A percentile compares a stretch with the other conserved stretches of the same genome.
These are phyloP conservation scores for Zygosaccharomyces lentus DNA, from an alignment of 805 yeast genomes.

Conservation along the genomic window DNA sequence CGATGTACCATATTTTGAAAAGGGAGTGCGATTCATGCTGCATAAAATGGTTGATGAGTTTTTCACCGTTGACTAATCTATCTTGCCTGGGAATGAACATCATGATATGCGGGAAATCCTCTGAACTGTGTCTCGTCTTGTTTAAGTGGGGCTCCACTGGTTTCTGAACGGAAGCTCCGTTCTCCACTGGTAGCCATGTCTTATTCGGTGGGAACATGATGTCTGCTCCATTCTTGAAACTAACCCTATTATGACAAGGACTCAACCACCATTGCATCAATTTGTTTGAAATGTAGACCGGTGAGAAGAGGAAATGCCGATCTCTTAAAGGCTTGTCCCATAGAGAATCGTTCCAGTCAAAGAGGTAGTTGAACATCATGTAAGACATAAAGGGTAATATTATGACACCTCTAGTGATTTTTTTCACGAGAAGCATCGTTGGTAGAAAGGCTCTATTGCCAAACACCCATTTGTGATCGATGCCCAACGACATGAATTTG, in stretches of 20 bases:
- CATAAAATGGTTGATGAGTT: conserved; percentile 60
- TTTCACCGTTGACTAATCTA: conserved; percentile 68
- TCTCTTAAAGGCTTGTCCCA: conserved; percentile 69
- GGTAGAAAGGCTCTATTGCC: conserved; percentile 81
- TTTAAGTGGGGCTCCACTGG: conserved; percentile 24
- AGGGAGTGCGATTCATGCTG: conserved; percentile 45
- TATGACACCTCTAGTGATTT: conserved; percentile 43
- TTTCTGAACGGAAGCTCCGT: conserved; percentile 11
- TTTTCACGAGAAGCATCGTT: conserved; percentile 58
- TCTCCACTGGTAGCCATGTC: conserved; percentile 48
- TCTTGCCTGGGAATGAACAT: conserved; percentile 72
- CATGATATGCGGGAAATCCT: conserved; percentile 53
- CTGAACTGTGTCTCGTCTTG: conserved; percentile 33
- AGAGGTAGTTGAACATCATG: conserved; percentile 78
- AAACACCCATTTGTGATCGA: conserved; percentile 49
- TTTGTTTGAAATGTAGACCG: conserved; percentile 73
- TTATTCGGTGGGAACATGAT: conserved; percentile 47
- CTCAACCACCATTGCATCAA: conserved; percentile 94
- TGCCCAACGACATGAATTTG: conserved; percentile 53
- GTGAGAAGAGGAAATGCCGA: conserved; percentile 80
- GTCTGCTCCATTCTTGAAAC: conserved; percentile 37
- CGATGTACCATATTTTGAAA: conserved; percentile 39
- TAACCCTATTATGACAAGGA: conserved; percentile 37
- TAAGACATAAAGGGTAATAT: conserved; percentile 65
- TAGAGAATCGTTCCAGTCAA: conserved; percentile 77